phyloP scores from a whole-genome alignment of 768 basidiomycete genomes.

The Porpolomopsis calyptriformis region DNA sequence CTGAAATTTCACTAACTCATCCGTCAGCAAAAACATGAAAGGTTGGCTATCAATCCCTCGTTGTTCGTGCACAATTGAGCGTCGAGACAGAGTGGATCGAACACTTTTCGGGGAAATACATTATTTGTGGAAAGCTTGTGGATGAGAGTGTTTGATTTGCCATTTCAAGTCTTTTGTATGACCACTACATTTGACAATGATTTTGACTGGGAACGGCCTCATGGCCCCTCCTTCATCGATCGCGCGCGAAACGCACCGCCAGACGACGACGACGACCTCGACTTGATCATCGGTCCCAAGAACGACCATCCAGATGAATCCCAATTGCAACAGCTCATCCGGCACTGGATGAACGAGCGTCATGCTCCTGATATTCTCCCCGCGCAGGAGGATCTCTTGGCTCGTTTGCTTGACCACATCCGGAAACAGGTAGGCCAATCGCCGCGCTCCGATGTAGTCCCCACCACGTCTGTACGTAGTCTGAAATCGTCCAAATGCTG shows the following conservation, averaged over 20 bases:
- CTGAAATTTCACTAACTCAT: constrained; percentile 8
- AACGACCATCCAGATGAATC: constrained; percentile 28
- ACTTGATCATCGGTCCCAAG: constrained; percentile 3
- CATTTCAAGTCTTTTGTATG: no score
- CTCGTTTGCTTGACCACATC: constrained; percentile 61
- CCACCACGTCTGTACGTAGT: constrained; percentile 43
- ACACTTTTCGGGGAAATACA: constrained; percentile 89
- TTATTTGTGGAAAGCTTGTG: constrained; percentile 79
- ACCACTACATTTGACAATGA: no score
- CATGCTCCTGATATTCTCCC: constrained; percentile 73
- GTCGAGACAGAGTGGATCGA: constrained; percentile 70
- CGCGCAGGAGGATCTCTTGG: constrained; percentile 58
- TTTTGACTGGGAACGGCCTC: background rate
- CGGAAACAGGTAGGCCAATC: constrained; percentile 64
- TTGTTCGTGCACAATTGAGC: constrained; percentile 4
- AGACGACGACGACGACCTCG: constrained; percentile 9
- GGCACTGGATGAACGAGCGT: constrained; percentile 82
- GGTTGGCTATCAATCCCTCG: constrained; percentile 30
- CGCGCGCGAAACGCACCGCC: constrained; percentile 7
- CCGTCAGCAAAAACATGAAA: constrained; percentile 79
- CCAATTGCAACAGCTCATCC: constrained; percentile 56
- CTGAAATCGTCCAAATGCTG: constrained; percentile 65
- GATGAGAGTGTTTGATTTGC: constrained; percentile 75
- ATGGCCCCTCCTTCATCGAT: constrained; percentile 3
- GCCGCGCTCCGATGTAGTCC: background rate